phyloP scores from a whole-genome alignment of 2,329 filamentous ascomycete species.

The Immersiporthe knoxdaviesiana region DNA sequence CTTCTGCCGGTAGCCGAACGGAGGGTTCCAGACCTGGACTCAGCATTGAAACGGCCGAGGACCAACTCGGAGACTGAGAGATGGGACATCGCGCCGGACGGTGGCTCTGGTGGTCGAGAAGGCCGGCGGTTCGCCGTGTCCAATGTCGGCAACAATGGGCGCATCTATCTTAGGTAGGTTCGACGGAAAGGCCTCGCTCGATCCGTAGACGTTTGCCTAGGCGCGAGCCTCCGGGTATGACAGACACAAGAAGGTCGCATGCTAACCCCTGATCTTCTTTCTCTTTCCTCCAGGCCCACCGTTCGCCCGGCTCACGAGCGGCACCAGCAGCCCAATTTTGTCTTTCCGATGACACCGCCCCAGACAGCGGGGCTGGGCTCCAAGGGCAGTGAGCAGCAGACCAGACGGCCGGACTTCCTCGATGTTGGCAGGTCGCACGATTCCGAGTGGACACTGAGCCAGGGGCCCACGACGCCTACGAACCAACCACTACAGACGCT shows the following conservation, averaged over 20 bases:
- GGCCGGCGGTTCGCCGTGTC: constrained; percentile 77
- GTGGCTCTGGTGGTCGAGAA: constrained; percentile 62
- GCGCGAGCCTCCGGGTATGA: too few relatives aligned
- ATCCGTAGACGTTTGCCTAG: background rate
- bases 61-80: constrained; percentile 59
- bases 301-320: constrained; percentile 64
- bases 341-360: constrained; percentile 64
- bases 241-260: background rate
- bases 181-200: background rate
- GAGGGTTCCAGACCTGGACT: constrained; percentile 46
- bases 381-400: constrained; percentile 40
- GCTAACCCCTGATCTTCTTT: constrained; percentile 12
- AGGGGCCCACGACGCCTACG: constrained; percentile 43
- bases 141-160: constrained; percentile 81
- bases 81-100: constrained; percentile 62
- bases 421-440: constrained; percentile 37
- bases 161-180: constrained; percentile 77
- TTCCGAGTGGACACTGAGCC: constrained; percentile 50
- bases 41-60: constrained; percentile 43
- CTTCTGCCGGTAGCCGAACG: constrained; percentile 53
- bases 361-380: constrained; percentile 60
- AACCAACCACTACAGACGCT: constrained; percentile 39
- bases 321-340: constrained; percentile 63
- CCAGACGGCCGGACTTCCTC: constrained; percentile 34
- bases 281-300: constrained; percentile 56